These are phyloP conservation scores for Alternaria arborescens DNA, from an alignment of 2,329 filamentous ascomycete species.

Conservation along the genomic window DNA sequence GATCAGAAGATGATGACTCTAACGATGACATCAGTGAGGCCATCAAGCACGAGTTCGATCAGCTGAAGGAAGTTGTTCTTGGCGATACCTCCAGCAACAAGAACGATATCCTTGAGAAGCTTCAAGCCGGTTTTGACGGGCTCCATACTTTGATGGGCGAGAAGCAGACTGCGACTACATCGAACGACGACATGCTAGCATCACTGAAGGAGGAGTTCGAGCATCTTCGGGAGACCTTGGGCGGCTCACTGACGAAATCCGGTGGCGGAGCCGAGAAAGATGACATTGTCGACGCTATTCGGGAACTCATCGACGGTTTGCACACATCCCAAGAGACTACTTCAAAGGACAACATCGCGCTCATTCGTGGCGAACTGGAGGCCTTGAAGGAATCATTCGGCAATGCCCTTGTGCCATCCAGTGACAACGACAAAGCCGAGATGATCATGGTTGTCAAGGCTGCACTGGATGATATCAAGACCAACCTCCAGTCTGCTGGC, in stretches of 20 bases:
- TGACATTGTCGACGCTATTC: constrained; percentile 75
- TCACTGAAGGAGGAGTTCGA: constrained; percentile 68
- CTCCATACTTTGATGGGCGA: constrained; percentile 56
- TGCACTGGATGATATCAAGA: constrained; percentile 52
- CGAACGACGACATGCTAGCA: constrained; percentile 57
- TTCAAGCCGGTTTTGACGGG: constrained; percentile 62
- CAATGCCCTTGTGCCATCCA: constrained; percentile 53
- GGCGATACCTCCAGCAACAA: constrained; percentile 64
- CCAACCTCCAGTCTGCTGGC: constrained; percentile 35
- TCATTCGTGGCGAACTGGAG: constrained; percentile 56
- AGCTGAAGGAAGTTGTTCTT: constrained; percentile 80
- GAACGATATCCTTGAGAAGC: constrained; percentile 68
- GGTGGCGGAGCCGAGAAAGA: constrained; percentile 63
- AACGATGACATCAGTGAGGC: constrained; percentile 67
- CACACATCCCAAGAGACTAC: constrained; percentile 53
- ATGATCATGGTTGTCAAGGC: constrained; percentile 51
- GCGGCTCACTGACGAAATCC: constrained; percentile 60
- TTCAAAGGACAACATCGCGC: constrained; percentile 53
- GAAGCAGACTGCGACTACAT: constrained; percentile 30
- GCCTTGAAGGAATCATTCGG: constrained; percentile 54
- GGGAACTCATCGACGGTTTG: constrained; percentile 55
- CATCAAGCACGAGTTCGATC: constrained; percentile 82
- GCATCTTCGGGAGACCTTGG: constrained; percentile 66
- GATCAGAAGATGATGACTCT: constrained; percentile 48
- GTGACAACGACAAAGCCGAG: constrained; percentile 51